These are phyloP conservation scores for Neonectria coccinea DNA, from an alignment of 2,329 filamentous ascomycete genomes.

Conservation along the genomic window DNA sequence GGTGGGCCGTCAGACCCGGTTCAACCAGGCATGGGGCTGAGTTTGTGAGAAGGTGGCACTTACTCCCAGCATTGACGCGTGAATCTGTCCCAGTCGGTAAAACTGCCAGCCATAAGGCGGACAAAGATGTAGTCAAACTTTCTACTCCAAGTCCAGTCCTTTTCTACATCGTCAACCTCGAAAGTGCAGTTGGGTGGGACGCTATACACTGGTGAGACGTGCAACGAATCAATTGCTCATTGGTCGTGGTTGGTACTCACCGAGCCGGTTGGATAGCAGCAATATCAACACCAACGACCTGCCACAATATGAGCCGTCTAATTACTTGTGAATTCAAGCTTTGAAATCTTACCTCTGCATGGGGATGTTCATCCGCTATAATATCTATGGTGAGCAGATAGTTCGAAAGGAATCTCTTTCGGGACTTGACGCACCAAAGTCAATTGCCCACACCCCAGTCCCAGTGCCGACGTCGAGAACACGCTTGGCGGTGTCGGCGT, in stretches of 20 bases:
- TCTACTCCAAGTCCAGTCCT: slow-evolving; percentile 30
- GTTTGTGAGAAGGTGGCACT: not conserved
- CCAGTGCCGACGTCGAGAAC: slow-evolving; percentile 34
- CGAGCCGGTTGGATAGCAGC: slow-evolving; percentile 27
- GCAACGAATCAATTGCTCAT: rapidly evolving
- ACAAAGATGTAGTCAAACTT: slow-evolving; percentile 33
- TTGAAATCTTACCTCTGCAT: slow-evolving; percentile 11
- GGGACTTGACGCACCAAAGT: slow-evolving; percentile 25
- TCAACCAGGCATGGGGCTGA: not conserved
- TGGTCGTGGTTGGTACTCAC: not conserved
- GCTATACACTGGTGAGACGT: not conserved
- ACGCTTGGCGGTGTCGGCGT: slow-evolving; percentile 20
- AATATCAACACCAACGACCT: slow-evolving; percentile 28
- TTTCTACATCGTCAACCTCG: slow-evolving; percentile 26
- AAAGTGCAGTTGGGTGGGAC: slow-evolving; percentile 25
- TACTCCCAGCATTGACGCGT: slow-evolving; percentile 25
- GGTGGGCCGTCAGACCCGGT: not conserved
- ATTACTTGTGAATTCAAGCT: rapidly evolving
- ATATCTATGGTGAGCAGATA: not conserved
- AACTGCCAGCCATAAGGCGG: slow-evolving; percentile 31
- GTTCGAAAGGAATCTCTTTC: not conserved
- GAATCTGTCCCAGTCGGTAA: slow-evolving; percentile 30
- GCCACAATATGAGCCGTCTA: rapidly evolving
- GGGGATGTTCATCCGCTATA: slow-evolving; percentile 33
- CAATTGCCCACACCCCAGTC: slow-evolving; percentile 32